Percentiles rank a stretch among this genome's conserved stretches.
These are phyloP conservation scores for Epichloe gansuensis DNA, from an alignment of 2,329 filamentous ascomycete genomes.

Conservation along the genomic window DNA sequence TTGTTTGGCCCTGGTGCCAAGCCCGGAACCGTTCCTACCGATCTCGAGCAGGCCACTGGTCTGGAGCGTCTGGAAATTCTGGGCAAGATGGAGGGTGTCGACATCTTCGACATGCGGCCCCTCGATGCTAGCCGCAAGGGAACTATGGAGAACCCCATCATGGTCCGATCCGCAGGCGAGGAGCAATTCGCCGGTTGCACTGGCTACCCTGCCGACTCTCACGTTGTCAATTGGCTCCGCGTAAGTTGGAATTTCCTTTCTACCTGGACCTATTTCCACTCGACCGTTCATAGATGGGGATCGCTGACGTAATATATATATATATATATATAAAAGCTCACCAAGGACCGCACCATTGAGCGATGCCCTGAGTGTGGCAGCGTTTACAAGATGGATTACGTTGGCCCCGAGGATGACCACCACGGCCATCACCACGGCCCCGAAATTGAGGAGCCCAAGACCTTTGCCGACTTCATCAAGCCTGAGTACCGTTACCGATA, in stretches of 20 bases:
- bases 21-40: constrained; percentile 77
- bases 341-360: constrained; percentile 80
- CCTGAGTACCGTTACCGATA: constrained; percentile 76
- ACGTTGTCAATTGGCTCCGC: constrained; percentile 81
- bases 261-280: neutral
- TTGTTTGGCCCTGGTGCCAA: constrained; percentile 73
- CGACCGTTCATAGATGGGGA: neutral
- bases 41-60: constrained; percentile 92
- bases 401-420: constrained; percentile 68
- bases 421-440: constrained; percentile 48
- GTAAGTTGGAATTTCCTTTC: constrained; percentile 38
- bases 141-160: constrained; percentile 83
- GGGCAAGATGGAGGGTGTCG: constrained; percentile 97
- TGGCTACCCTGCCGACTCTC: constrained; percentile 83
- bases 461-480: constrained; percentile 90
- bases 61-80: constrained; percentile 96
- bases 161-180: constrained; percentile 81
- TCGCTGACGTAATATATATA: neutral
- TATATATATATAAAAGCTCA: constrained; percentile 42
- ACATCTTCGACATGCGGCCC: constrained; percentile 97
- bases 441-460: constrained; percentile 79
- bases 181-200: constrained; percentile 98
- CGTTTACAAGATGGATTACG: constrained; percentile 96
- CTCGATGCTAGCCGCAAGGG: constrained; percentile 83
- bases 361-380: constrained; percentile 95